Base-by-base conservation (phyloP, 2,329 filamentous ascomycete species). In the Xylaria sp. region DNA sequence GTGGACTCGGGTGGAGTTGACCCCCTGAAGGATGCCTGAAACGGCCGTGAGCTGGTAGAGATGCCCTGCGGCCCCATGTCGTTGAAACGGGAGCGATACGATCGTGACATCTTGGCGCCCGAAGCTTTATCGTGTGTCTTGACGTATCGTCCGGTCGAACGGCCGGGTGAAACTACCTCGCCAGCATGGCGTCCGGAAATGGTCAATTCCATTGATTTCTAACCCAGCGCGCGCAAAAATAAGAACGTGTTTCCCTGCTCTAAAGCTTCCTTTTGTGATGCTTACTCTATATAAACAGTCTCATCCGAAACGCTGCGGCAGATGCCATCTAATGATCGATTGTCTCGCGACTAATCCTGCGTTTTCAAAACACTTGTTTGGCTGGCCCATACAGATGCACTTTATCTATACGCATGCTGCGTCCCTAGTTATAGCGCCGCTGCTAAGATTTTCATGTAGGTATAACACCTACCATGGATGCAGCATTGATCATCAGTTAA, bases 21-120 rank as follows among this genome's bases (percentile, higher is more conserved):
- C 68, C 70, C 71, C 65, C 53, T 73, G 70, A 65, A 68, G 66
- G 53, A 63, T 54, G 50, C 48, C 60, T 65, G 58, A 66, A 66
- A 66, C 64, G 10, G 51, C 32, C 44, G n/a, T 48, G 44, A 29
- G 55, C 69, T 61, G 53, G 57, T 69, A 21, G 21, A 71, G 60
- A 68, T 68, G 40, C 68, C 65, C 51, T 68, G 27, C 44, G 6
- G 70, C 66, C 68, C 71, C 70, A 72, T 71, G 60, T 40, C 35
- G 23, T 70, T 69, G 69, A 71, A 70, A 72, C 72, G 63, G 32
- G 51, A 59, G 65, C 62, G 51, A 60, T 60, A 66, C 63, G 32
- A 60, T 55, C 44, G 42, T 54, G 59, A 51, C 50, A 32, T 37
- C 65, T 68, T 70, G 63, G 70, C 68, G 55, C 59, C 23, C 16